phyloP scores from a whole-genome alignment of 805 yeast genomes.

The Saccharomycopsis selenospora region DNA sequence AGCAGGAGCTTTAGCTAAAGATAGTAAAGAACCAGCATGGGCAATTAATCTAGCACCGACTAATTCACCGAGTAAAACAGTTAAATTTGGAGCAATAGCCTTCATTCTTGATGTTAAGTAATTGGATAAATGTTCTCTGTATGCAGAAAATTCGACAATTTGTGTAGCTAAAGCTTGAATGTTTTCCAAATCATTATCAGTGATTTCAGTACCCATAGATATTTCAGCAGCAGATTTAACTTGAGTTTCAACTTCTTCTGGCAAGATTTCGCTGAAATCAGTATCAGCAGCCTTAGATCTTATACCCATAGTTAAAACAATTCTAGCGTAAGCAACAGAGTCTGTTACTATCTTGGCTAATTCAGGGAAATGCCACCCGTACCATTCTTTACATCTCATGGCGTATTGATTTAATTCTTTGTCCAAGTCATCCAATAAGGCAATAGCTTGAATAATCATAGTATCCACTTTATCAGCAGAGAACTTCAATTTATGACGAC shows the following conservation, averaged over 20 bases:
- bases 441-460: constrained; percentile 98
- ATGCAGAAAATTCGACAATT: constrained; percentile 90
- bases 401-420: constrained; percentile 97
- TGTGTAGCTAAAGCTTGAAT: constrained; percentile 90
- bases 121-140: constrained; percentile 92
- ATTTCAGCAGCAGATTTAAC: constrained; percentile 96
- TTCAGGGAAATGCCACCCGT: constrained; percentile 99
- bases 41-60: constrained; percentile 98
- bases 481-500: constrained; percentile 96
- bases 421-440: constrained; percentile 91
- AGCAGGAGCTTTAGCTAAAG: constrained; percentile 97
- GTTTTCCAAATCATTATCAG: constrained; percentile 81
- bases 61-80: constrained; percentile 92
- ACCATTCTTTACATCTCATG: constrained; percentile 99
- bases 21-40: constrained; percentile 91
- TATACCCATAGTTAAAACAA: constrained; percentile 87
- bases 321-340: constrained; percentile 93
- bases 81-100: constrained; percentile 97
- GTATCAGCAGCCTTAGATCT: constrained; percentile 87
- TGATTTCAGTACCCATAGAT: constrained; percentile 99
- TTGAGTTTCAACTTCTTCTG: constrained; percentile 87
- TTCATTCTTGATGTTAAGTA: constrained; percentile 93
- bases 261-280: constrained; percentile 83
- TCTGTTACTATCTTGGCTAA: constrained; percentile 95
- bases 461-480: constrained; percentile 98